A percentile compares a stretch with the other conserved stretches of the same genome.
Conservation (phyloP, 176 grass and related monocot genomes). For the Musa troglodytarum region DNA sequence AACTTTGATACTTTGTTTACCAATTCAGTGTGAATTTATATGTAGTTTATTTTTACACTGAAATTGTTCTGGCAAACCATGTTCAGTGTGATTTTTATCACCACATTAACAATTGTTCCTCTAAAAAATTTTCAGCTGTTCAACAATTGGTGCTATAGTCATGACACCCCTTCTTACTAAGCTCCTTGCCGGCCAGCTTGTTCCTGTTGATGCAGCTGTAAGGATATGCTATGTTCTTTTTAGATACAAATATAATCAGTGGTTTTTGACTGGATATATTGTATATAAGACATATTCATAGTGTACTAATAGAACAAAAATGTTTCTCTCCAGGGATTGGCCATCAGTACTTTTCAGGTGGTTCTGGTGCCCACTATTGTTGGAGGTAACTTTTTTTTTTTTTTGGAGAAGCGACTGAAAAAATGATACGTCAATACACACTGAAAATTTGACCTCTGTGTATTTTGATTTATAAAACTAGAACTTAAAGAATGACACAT, state of each 20-base stretch:
- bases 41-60: not conserved
- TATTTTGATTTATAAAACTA: not conserved
- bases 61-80: not conserved
- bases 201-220: slow-evolving; percentile 94
- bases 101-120: slow-evolving; percentile 3
- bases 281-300: not conserved
- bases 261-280: not conserved
- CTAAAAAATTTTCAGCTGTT: slow-evolving; percentile 52
- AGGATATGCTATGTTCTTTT: slow-evolving; percentile 26
- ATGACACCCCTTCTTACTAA: slow-evolving; percentile 97
- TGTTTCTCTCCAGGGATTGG: slow-evolving; percentile 57
- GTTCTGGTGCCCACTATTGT: slow-evolving; percentile 79
- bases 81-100: not conserved
- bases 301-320: slow-evolving; percentile 1
- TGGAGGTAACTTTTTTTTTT: slow-evolving; percentile 54
- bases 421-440: not conserved
- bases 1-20: too few species aligned
- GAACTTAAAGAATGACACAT: not conserved
- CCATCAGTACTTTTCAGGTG: slow-evolving; percentile 97
- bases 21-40: too few species aligned
- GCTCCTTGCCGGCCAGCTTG: slow-evolving; percentile 80
- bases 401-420: not conserved
- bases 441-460: not conserved
- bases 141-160: slow-evolving; percentile 88
- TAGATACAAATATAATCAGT: not conserved